Base-by-base conservation (phyloP, 805 yeast species). In the Jamesozyma gamospora region DNA sequence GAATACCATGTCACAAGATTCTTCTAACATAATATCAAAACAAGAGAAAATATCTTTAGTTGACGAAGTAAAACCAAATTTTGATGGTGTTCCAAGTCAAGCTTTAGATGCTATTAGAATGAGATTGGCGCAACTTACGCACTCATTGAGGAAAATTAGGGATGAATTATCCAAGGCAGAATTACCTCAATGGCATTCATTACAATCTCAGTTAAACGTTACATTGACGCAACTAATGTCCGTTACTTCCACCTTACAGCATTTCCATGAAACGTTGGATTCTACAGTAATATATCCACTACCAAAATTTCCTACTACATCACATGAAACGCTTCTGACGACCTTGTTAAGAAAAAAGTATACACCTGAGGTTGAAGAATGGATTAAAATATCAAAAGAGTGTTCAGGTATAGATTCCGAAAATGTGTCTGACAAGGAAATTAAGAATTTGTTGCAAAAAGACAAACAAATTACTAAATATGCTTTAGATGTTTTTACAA, bases 261-360 rank as follows among this genome's bases (percentile, higher is more conserved):
- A 71, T 40, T 77, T 80, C 51, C 70, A 74, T 6, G 79, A 72
- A 3, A 59, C 72, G 0, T 64, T 92, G 19, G 70, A 71, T 34
- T 62, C 74, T 4, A 78, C 94, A 0, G 86, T 83, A 37, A 88
- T 79, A 1, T 90, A 75, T 53, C 98, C 98, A 1, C 65, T 84
- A 39, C 81, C 88, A 0, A 71, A 72, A 16, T 92, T 90, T 56
- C 96, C 96, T 8, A 75, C 94, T 0, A 74, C 85, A 1, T 82
- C 84, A 33, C 88, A 84, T 47, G 88, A 83, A 51, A 83, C 86
- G 2, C 67, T 92, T 28, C 63, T 88, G 37, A 82, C 94, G 0
- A 87, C 96, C 0, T 65, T 92, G 43, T 60, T 92, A 43, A 71
- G 97, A 42, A 92, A 88, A 57, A 90, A 88, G 56, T 80, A 81